Evolutionary conservation across 805 yeast species (phyloP).

Genomic region (Komagataella ulmi): DNA sequence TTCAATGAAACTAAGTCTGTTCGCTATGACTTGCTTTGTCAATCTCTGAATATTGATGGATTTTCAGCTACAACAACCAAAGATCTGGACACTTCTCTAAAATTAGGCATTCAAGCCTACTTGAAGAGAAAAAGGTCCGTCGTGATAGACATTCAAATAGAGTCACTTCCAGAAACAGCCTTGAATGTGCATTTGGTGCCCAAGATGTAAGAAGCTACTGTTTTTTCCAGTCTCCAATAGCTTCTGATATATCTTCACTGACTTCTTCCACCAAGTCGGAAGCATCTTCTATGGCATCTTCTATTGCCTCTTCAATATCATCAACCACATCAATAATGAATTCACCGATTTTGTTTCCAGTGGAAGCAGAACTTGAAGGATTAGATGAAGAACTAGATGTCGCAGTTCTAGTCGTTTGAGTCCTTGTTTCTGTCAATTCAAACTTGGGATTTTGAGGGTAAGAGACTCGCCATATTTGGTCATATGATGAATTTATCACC

Average conservation of each 20-base stretch:
- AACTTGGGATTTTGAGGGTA: not conserved
- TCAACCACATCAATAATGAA: slow-evolving; percentile 10
- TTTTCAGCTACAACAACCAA: slow-evolving; percentile 25
- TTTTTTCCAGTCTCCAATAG: not conserved
- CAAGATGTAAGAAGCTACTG: not conserved
- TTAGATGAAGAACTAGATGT: not conserved
- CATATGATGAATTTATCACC: slow-evolving; percentile 37
- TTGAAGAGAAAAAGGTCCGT: slow-evolving; percentile 24
- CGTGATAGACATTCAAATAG: slow-evolving; percentile 17
- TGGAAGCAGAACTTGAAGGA: not conserved
- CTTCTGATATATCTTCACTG: not conserved
- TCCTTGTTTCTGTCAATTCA: not conserved
- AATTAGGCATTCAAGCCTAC: slow-evolving; percentile 19
- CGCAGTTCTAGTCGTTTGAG: not conserved
- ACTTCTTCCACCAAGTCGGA: not conserved
- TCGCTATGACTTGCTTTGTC: slow-evolving; percentile 43
- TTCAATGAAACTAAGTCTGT: slow-evolving; percentile 44
- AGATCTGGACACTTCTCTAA: slow-evolving; percentile 22
- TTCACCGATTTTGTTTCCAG: slow-evolving; percentile 2
- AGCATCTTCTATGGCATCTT: slow-evolving; percentile 6
- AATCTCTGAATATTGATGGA: slow-evolving; percentile 46
- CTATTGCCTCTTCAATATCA: slow-evolving; percentile 8
- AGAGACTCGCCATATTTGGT: slow-evolving; percentile 18
- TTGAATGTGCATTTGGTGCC: not conserved
- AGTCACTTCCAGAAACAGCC: not conserved